Conservation (phyloP, 768 basidiomycete species). For the Russula lepida region DNA sequence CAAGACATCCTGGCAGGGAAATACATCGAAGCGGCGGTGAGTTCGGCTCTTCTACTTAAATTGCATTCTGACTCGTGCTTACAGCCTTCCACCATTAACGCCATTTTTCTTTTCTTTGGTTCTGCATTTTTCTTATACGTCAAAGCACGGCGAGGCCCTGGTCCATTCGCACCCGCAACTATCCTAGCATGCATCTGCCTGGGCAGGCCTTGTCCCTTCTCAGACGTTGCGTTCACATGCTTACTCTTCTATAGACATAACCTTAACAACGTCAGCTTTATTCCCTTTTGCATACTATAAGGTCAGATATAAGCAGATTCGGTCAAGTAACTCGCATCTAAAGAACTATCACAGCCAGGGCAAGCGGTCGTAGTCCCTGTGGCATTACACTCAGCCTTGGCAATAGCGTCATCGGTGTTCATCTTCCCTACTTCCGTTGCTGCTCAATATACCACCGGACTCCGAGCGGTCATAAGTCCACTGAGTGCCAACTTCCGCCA, state of each 20-base stretch:
- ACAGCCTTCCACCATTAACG: slow-evolving; percentile 51
- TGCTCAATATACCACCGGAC: slow-evolving; percentile 43
- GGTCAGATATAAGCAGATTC: slow-evolving; percentile 25
- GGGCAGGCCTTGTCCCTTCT: slow-evolving; percentile 31
- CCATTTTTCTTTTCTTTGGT: slow-evolving; percentile 56
- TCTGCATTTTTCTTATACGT: slow-evolving; percentile 49
- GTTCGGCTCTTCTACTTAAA: slow-evolving; percentile 24
- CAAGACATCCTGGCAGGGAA: slow-evolving; percentile 38
- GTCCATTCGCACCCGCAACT: slow-evolving; percentile 49
- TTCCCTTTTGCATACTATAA: slow-evolving; percentile 60
- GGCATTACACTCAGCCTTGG: slow-evolving; percentile 47
- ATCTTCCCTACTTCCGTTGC: slow-evolving; percentile 62
- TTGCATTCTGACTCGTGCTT: not conserved
- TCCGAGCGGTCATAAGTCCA: slow-evolving; percentile 42
- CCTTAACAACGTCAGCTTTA: slow-evolving; percentile 46
- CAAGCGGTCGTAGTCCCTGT: slow-evolving; percentile 47
- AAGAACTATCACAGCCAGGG: slow-evolving; percentile 36
- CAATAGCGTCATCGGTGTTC: slow-evolving; percentile 42
- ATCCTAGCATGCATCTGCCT: slow-evolving; percentile 54
- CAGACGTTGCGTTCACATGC: not conserved
- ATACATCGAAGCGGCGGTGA: slow-evolving; percentile 46
- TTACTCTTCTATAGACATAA: slow-evolving; percentile 39
- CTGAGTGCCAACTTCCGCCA: slow-evolving; percentile 37
- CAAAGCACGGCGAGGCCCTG: slow-evolving; percentile 51
- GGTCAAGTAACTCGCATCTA: not conserved